These are phyloP conservation scores for Kodamaea sp. DNA, from an alignment of 1,139 yeast genomes.

Conservation along the genomic window DNA sequence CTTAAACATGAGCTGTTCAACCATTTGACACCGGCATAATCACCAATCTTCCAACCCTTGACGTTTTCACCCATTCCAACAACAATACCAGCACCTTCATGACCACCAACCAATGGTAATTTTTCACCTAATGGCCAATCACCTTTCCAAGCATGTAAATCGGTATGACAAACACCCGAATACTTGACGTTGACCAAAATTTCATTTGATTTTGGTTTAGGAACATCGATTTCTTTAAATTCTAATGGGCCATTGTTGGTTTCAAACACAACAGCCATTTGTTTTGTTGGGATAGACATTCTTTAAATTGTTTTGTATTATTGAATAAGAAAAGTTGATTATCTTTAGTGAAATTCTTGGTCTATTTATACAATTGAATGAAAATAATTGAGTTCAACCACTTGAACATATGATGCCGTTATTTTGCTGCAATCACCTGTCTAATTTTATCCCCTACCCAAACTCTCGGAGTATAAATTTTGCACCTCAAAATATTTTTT, in stretches of 20 bases:
- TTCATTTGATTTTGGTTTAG: slow-evolving; percentile 65
- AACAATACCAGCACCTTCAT: slow-evolving; percentile 81
- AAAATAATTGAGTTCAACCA: too few relatives aligned
- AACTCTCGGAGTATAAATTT: too few relatives aligned
- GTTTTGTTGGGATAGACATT: slow-evolving; percentile 36
- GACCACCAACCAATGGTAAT: slow-evolving; percentile 76
- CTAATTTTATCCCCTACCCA: too few relatives aligned
- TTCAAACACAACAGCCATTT: slow-evolving; percentile 46
- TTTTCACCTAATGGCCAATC: slow-evolving; percentile 71
- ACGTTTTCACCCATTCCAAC: slow-evolving; percentile 69
- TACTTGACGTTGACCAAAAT: slow-evolving; percentile 63
- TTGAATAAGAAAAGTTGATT: too few relatives aligned
- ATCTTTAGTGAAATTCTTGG: too few relatives aligned
- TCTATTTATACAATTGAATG: too few relatives aligned
- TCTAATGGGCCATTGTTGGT: slow-evolving; percentile 47
- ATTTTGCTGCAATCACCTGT: too few relatives aligned
- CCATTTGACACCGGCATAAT: slow-evolving; percentile 74
- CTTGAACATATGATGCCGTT: too few relatives aligned
- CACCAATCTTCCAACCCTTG: slow-evolving; percentile 65
- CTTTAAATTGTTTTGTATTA: slow-evolving; percentile 1
- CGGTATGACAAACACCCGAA: slow-evolving; percentile 80
- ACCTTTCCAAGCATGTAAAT: slow-evolving; percentile 77
- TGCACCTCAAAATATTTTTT: too few relatives aligned
- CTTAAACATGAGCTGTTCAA: slow-evolving; percentile 66
- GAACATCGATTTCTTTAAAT: slow-evolving; percentile 65